These are phyloP conservation scores for Fusarium anthophilum DNA, from an alignment of 2,329 filamentous ascomycete species.

Conservation along the genomic window DNA sequence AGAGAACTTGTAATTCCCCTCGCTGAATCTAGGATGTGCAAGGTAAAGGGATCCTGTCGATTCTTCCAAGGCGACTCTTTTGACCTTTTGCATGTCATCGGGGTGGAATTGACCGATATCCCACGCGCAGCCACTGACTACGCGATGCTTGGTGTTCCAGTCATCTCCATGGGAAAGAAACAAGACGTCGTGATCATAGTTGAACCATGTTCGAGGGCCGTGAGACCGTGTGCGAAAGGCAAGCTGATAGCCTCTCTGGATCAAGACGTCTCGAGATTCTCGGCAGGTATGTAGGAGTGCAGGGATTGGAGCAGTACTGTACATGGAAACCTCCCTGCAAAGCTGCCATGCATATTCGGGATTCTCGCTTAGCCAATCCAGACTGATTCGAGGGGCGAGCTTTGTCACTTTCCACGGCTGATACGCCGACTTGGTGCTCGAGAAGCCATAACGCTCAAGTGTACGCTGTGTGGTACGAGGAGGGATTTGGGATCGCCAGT, in stretches of 20 bases:
- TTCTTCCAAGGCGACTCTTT: neutral
- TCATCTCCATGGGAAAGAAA: neutral
- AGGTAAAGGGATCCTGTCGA: neutral
- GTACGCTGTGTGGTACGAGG: accelerated
- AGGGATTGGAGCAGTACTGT: neutral
- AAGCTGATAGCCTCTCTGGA: neutral
- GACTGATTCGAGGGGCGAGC: neutral
- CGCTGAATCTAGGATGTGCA: neutral
- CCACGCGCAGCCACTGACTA: neutral
- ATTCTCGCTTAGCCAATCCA: neutral
- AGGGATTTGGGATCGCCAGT: neutral
- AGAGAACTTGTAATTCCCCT: accelerated
- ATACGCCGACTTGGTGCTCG: neutral
- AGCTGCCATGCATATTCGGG: neutral
- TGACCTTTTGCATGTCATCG: neutral
- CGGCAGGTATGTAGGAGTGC: neutral
- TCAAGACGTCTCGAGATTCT: neutral
- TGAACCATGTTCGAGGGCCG: neutral
- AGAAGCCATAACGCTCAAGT: neutral
- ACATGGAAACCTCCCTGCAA: neutral
- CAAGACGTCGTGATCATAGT: neutral
- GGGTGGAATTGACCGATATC: neutral
- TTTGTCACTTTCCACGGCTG: neutral
- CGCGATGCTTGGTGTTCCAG: neutral
- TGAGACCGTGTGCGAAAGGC: neutral